These are phyloP conservation scores for Mrakia hoshinonis DNA, from an alignment of 768 basidiomycete species.

Conservation along the genomic window DNA sequence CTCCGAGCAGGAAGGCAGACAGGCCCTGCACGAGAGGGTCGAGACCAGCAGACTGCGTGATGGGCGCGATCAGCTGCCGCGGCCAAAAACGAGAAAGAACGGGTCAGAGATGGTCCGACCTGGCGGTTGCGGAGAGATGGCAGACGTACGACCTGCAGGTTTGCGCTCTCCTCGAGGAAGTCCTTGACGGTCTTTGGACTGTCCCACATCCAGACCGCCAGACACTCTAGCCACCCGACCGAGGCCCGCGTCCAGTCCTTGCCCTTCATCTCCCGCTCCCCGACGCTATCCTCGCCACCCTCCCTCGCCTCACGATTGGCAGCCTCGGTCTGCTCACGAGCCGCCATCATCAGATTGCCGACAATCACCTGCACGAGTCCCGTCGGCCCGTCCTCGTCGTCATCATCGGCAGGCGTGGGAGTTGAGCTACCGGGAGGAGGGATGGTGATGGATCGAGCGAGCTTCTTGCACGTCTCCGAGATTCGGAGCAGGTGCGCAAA, in stretches of 20 bases:
- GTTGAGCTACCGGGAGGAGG: slow-evolving; percentile 36
- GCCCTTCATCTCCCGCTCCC: slow-evolving; percentile 46
- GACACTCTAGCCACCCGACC: slow-evolving; percentile 69
- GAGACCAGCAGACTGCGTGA: slow-evolving; percentile 77
- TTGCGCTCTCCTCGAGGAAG: slow-evolving; percentile 77
- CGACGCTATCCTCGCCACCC: slow-evolving; percentile 39
- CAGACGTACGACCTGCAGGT: slow-evolving; percentile 71
- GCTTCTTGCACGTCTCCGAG: slow-evolving; percentile 44
- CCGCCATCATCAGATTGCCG: slow-evolving; percentile 80
- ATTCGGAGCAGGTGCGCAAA: slow-evolving; percentile 40
- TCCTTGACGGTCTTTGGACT: slow-evolving; percentile 78
- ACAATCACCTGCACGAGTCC: slow-evolving; percentile 72
- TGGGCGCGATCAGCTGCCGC: slow-evolving; percentile 77
- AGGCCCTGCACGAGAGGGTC: slow-evolving; percentile 82
- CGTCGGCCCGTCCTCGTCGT: slow-evolving; percentile 48
- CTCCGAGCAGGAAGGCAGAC: slow-evolving; percentile 80
- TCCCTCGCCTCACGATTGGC: slow-evolving; percentile 44
- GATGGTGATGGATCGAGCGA: slow-evolving; percentile 42
- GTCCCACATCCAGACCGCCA: slow-evolving; percentile 95
- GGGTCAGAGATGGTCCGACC: neutral
- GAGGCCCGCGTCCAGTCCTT: slow-evolving; percentile 86
- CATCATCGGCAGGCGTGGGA: slow-evolving; percentile 45
- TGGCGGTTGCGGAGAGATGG: neutral
- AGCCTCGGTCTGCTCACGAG: slow-evolving; percentile 52
- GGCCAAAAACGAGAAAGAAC: neutral